phyloP scores from a whole-genome alignment of 2,329 filamentous ascomycete genomes.

The Penicillium concentricum region DNA sequence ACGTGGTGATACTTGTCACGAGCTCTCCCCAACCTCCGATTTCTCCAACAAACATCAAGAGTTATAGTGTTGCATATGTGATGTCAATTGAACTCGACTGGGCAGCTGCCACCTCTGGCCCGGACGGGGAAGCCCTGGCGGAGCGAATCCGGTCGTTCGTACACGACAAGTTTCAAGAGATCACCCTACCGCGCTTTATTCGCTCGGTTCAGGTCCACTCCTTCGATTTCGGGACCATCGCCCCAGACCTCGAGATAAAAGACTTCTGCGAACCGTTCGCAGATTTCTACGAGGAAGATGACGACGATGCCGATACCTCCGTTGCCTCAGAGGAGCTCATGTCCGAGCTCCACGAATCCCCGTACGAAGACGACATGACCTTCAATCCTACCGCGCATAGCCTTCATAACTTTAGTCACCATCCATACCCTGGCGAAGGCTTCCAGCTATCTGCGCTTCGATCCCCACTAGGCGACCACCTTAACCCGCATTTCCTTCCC shows the following conservation, averaged over 20 bases:
- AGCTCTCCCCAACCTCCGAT: constrained; percentile 5
- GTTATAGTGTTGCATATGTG: constrained; percentile 29
- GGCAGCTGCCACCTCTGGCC: constrained; percentile 84
- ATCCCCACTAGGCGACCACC: constrained; percentile 39
- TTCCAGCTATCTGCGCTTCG: constrained; percentile 34
- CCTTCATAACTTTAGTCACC: constrained; percentile 21
- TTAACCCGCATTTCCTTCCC: constrained; percentile 44
- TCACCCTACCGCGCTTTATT: constrained; percentile 91
- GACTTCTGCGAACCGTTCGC: constrained; percentile 94
- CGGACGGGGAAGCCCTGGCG: constrained; percentile 81
- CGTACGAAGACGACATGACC: constrained; percentile 32
- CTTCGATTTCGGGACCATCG: constrained; percentile 84
- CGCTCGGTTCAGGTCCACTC: constrained; percentile 91
- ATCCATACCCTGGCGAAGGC: constrained; percentile 32
- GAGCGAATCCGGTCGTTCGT: constrained; percentile 89
- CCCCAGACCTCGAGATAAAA: constrained; percentile 86
- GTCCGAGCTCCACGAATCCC: constrained; percentile 26
- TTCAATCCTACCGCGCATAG: constrained; percentile 24
- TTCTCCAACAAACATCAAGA: constrained; percentile 4
- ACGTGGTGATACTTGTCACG: constrained; percentile 15
- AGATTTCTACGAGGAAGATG: constrained; percentile 87
- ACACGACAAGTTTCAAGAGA: constrained; percentile 90
- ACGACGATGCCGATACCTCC: constrained; percentile 51
- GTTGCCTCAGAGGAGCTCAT: constrained; percentile 37
- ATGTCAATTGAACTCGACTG: constrained; percentile 99